These are phyloP conservation scores for Vigna hirtella DNA, from an alignment of 306 rosid genomes.

Conservation along the genomic window DNA sequence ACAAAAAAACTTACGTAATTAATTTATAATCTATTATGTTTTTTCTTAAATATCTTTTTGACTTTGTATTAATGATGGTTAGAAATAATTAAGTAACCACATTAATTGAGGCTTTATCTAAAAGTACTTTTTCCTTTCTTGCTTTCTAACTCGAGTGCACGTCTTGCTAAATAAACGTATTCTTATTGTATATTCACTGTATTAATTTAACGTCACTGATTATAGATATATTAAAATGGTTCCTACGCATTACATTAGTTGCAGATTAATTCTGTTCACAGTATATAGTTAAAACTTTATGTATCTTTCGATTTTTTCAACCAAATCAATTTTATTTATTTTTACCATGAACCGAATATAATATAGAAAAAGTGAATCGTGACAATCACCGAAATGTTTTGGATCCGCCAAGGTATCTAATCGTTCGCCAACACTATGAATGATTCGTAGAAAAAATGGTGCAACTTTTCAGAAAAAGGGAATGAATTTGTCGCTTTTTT, in stretches of 20 bases:
- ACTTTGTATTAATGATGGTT: background rate
- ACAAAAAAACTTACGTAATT: background rate
- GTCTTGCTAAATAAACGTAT: background rate
- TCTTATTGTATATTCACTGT: background rate
- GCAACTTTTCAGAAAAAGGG: slow-evolving; percentile 22
- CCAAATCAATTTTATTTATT: background rate
- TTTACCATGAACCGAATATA: background rate
- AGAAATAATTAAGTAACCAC: background rate
- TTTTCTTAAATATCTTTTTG: background rate
- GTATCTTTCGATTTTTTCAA: background rate
- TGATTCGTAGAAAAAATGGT: slow-evolving; percentile 5
- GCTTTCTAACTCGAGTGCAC: background rate
- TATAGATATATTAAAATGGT: background rate
- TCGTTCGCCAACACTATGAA: background rate
- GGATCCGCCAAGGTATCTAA: slow-evolving; percentile 37
- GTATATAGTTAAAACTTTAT: background rate
- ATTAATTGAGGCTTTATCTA: background rate
- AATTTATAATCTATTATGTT: background rate
- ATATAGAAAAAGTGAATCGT: slow-evolving; percentile 5
- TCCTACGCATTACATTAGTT: background rate
- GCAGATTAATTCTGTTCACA: background rate
- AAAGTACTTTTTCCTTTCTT: background rate
- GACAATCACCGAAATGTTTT: slow-evolving; percentile 8
- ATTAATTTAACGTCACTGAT: too few species aligned
- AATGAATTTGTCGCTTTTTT: background rate